Conservation (phyloP, 2,329 filamentous ascomycete species). For the Stylonectria norvegica region DNA sequence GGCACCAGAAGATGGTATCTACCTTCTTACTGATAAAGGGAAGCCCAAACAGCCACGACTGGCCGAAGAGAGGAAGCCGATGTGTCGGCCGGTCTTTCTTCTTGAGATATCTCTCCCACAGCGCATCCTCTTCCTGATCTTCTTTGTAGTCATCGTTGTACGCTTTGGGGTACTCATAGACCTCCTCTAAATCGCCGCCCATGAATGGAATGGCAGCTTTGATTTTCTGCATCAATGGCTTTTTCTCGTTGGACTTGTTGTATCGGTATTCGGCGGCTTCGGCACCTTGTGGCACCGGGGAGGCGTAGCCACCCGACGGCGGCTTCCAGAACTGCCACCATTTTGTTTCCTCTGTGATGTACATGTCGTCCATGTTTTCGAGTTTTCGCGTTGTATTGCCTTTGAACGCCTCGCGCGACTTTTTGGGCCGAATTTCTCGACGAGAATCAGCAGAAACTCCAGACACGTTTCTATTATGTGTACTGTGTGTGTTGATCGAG, state of each 20-base stretch:
- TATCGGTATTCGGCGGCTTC: constrained; percentile 37
- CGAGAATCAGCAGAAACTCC: constrained; percentile 39
- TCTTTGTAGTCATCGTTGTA: constrained; percentile 57
- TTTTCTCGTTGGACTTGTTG: constrained; percentile 38
- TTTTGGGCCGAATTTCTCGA: constrained; percentile 17
- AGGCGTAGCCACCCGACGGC: constrained; percentile 57
- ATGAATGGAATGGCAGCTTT: constrained; percentile 49
- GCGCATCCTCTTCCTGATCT: constrained; percentile 60
- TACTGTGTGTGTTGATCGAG: constrained; percentile 33
- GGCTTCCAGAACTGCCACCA: constrained; percentile 67
- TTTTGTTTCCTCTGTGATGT: constrained; percentile 40
- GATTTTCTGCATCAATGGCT: constrained; percentile 50
- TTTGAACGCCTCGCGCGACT: not conserved
- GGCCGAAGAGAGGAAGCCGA: constrained; percentile 60
- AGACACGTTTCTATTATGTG: constrained; percentile 36
- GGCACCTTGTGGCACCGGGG: constrained; percentile 57
- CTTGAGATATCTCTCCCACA: constrained; percentile 81
- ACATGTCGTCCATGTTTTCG: constrained; percentile 48
- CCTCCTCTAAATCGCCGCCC: constrained; percentile 38
- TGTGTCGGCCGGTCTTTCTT: constrained; percentile 82
- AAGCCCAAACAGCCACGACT: constrained; percentile 73
- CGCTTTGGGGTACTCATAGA: constrained; percentile 58
- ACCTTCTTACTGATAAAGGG: constrained; percentile 84
- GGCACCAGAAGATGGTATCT: constrained; percentile 90
- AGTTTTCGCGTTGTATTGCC: constrained; percentile 54